These are phyloP conservation scores for Hippophae gyantsensis DNA, from an alignment of 306 rosid species.

Conservation along the genomic window DNA sequence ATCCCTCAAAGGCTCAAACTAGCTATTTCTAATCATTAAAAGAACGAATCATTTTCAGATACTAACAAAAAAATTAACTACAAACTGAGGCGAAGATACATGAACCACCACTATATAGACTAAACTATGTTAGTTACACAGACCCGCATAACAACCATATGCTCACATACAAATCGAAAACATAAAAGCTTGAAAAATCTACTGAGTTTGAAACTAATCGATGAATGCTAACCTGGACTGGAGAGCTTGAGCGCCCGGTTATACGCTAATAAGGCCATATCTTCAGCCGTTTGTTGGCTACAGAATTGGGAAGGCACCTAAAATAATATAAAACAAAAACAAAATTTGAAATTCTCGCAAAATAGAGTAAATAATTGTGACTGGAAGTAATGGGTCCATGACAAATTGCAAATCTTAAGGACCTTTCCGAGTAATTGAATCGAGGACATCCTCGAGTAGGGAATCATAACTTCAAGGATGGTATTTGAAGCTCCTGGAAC, in stretches of 20 bases:
- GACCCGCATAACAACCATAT: not conserved
- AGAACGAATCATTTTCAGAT: not conserved
- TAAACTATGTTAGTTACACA: not conserved
- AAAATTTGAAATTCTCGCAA: not conserved
- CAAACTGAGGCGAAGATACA: not conserved
- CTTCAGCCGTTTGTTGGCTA: conserved; percentile 56
- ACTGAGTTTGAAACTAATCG: not conserved
- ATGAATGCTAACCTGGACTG: conserved; percentile 43
- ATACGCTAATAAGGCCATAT: conserved; percentile 76
- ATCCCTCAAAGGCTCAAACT: not conserved
- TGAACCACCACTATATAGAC: not conserved
- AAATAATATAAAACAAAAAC: not conserved
- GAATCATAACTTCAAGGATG: conserved; percentile 67
- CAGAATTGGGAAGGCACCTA: conserved; percentile 75
- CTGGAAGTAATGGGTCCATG: not conserved
- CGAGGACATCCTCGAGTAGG: conserved; percentile 63
- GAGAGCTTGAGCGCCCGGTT: conserved; percentile 95
- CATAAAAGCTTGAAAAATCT: not conserved
- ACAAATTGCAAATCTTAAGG: not conserved
- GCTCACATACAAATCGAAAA: not conserved
- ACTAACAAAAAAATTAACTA: not conserved
- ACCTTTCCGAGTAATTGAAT: conserved; percentile 81
- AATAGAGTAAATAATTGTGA: not conserved
- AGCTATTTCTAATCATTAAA: not conserved
- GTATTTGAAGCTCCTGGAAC: conserved; percentile 82